Percentiles rank a stretch among this genome's conserved stretches.
Conservation (phyloP, 495 filamentous ascomycete species). For the Aspergillus incahuasiensis region DNA sequence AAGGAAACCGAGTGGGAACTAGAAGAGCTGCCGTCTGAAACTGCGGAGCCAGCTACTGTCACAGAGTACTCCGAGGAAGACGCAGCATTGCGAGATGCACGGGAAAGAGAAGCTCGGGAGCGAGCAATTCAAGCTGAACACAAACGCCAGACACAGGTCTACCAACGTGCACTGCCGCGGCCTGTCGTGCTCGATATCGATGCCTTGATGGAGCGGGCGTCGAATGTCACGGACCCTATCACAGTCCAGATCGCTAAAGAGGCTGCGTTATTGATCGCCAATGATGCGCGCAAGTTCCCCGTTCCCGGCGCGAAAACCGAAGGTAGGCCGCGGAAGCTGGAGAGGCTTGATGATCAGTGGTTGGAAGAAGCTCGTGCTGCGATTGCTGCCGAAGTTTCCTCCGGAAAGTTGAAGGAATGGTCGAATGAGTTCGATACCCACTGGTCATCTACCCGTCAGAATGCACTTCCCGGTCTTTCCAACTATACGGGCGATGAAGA, state of each 20-base stretch:
- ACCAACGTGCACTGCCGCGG: slow-evolving; percentile 79
- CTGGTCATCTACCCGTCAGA: slow-evolving; percentile 62
- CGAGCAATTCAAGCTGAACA: slow-evolving; percentile 72
- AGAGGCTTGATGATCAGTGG: slow-evolving; percentile 63
- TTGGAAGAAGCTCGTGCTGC: slow-evolving; percentile 71
- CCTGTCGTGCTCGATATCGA: slow-evolving; percentile 69
- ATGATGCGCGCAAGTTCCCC: slow-evolving; percentile 74
- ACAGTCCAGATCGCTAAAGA: slow-evolving; percentile 65
- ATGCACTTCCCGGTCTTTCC: slow-evolving; percentile 66
- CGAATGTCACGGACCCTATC: slow-evolving; percentile 49
- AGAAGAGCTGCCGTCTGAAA: slow-evolving; percentile 79
- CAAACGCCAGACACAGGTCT: slow-evolving; percentile 79
- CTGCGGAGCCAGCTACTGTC: slow-evolving; percentile 53
- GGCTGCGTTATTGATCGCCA: slow-evolving; percentile 69
- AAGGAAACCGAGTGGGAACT: slow-evolving; percentile 89
- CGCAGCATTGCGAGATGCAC: slow-evolving; percentile 72
- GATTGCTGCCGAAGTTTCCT: slow-evolving; percentile 66
- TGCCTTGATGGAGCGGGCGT: slow-evolving; percentile 57
- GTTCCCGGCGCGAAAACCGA: slow-evolving; percentile 59
- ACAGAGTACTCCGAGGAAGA: slow-evolving; percentile 70
- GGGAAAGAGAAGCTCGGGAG: slow-evolving; percentile 62
- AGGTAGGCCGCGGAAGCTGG: slow-evolving; percentile 55
- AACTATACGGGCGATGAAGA: slow-evolving; percentile 70
- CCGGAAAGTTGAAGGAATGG: slow-evolving; percentile 51
- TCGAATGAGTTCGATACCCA: slow-evolving; percentile 55